Conservation (phyloP, 371 early-diverging fungal species). For the Rhizopus delemar region DNA sequence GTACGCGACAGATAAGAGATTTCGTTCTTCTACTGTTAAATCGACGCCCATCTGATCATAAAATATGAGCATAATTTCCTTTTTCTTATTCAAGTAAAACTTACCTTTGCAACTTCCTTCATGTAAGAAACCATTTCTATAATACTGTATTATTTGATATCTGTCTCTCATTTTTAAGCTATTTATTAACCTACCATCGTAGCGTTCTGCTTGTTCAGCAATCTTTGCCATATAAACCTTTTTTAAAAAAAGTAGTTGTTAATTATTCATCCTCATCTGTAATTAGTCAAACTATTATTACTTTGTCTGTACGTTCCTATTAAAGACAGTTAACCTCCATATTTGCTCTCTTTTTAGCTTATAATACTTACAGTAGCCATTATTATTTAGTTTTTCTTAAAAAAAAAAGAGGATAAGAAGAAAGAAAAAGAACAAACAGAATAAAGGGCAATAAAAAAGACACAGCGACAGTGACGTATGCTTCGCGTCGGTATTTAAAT, state of each 20-base stretch:
- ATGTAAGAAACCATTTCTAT: conserved; percentile 95
- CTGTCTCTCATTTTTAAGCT: not conserved
- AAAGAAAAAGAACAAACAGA: too few species aligned
- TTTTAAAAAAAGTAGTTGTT: conserved; percentile 4
- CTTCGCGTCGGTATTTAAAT: too few species aligned
- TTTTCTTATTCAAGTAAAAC: not conserved
- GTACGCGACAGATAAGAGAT: conserved; percentile 99
- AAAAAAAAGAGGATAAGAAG: too few species aligned
- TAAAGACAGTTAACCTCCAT: not conserved
- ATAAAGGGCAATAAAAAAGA: too few species aligned
- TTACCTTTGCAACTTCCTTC: conserved; percentile 79
- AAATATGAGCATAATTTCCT: not conserved
- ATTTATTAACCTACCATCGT: conserved; percentile 63
- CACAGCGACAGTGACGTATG: too few species aligned
- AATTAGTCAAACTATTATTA: not conserved
- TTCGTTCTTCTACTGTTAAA: conserved; percentile 96
- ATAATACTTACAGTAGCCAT: too few species aligned
- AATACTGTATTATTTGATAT: not conserved
- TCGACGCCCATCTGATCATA: conserved; percentile 52
- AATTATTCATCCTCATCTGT: not conserved
- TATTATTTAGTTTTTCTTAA: too few species aligned
- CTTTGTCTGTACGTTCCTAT: conserved; percentile 7
- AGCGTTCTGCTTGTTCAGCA: conserved; percentile 99
- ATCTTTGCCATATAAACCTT: conserved; percentile 93
- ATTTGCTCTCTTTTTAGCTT: too few species aligned